A percentile compares a stretch with the other conserved stretches of the same genome.
phyloP scores from a whole-genome alignment of 1,139 yeast genomes.

The Yamadazyma friedrichii region DNA sequence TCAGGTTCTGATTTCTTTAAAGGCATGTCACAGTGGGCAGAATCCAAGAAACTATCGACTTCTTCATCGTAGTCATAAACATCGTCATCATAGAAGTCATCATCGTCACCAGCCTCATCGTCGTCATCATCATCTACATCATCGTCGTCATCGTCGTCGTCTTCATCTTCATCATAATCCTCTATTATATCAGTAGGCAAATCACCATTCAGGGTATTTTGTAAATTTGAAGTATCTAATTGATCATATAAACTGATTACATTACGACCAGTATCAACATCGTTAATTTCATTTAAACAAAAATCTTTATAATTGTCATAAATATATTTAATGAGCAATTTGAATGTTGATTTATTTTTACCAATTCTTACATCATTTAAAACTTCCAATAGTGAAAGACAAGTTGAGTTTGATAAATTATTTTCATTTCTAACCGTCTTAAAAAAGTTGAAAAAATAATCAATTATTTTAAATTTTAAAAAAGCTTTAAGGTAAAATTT shows the following conservation, averaged over 20 bases:
- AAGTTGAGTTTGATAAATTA: constrained; percentile 72
- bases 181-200: constrained; percentile 11
- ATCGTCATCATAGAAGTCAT: constrained; percentile 13
- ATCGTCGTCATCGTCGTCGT: constrained; percentile 7
- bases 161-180: constrained; percentile 7
- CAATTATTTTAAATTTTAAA: constrained; percentile 53
- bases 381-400: constrained; percentile 67
- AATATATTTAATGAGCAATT: constrained; percentile 49
- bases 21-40: neutral
- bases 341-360: constrained; percentile 38
- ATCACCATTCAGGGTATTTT: constrained; percentile 7
- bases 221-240: constrained; percentile 8
- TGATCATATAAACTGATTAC: constrained; percentile 19
- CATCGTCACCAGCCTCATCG: constrained; percentile 17
- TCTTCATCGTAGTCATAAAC: constrained; percentile 12
- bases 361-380: constrained; percentile 31
- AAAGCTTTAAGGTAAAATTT: constrained; percentile 56
- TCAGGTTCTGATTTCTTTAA: constrained; percentile 2
- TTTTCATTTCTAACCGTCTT: constrained; percentile 50
- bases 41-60: constrained; percentile 4
- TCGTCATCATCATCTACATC: constrained; percentile 4
- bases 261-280: constrained; percentile 33
- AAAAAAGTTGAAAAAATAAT: constrained; percentile 50
- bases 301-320: constrained; percentile 40
- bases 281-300: constrained; percentile 28